These are phyloP conservation scores for Cucumis sativus DNA, from an alignment of 306 rosid genomes.

Conservation along the genomic window Cucumber_9930_V3 NC_026655.2:32692001-32692500, in stretches of 20 bases:
- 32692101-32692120: background rate
- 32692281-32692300: too few species aligned
- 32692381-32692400: too few species aligned
- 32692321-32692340: too few species aligned
- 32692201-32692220: background rate
- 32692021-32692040: background rate
- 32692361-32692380: too few species aligned
- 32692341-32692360: too few species aligned
- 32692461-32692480: too few species aligned
- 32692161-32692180: background rate
- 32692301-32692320: too few species aligned
- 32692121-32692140: background rate
- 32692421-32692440: too few species aligned
- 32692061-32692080: background rate
- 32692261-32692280: background rate
- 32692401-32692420: too few species aligned
- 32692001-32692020: background rate
- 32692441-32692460: too few species aligned
- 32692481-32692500: too few species aligned
- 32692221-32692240: background rate
- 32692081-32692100: background rate
- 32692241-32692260: background rate
- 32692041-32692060: background rate
- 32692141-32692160: background rate
- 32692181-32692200: background rate